Evolutionary conservation across 768 basidiomycete genomes (phyloP), one percentile per base, ranked within the genome.

Genomic region (Hygrophoropsis aurantiaca): DNA sequence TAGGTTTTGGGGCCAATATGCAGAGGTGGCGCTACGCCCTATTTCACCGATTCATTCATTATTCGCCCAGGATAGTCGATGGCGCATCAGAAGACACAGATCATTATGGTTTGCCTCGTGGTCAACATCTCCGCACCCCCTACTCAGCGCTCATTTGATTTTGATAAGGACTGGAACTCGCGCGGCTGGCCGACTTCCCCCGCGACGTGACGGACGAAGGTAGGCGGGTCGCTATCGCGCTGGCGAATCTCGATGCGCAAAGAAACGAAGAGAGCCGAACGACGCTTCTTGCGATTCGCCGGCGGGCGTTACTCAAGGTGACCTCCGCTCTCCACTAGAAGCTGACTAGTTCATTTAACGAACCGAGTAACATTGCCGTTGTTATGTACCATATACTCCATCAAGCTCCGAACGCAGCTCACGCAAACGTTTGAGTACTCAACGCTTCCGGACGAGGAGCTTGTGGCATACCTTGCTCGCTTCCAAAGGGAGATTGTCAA

Each of bases 101-200:
- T n/a, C 87, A 91, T 61, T 92, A 93, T 57, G 90, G 90, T 89
- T 44, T 37, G 27, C 27, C 27, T 30, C 27, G 27, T 30, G 27
- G 53, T 53, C 51, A 21, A 34, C 48, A 19, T 42, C 30, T 40
- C 16, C 46, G 47, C 19, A 21, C 45, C 35, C 33, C n/a, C 44
- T 19, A 7, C n/a, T 3, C 32, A 15, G 13, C 16, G 6, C 3
- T 45, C 20, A n/a, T 44, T 19, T 21, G 18, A 16, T 13, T 27
- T 27, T 30, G 27, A n/a, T 19, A 52, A 94, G 94, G 95, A 3
- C 72, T 99, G 10, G 89, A 97, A 55, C 78, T 97, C 21, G 94
- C 94, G 11, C 80, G 81, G 39, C 76, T 95, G 5, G 94, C 92
- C 1, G 91, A 94, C 58, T 72, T 99, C 1, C 95, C 95, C 0